Evolutionary conservation across 2,329 filamentous ascomycete species (phyloP).

Genomic region (Byssochlamys sp.): DNA sequence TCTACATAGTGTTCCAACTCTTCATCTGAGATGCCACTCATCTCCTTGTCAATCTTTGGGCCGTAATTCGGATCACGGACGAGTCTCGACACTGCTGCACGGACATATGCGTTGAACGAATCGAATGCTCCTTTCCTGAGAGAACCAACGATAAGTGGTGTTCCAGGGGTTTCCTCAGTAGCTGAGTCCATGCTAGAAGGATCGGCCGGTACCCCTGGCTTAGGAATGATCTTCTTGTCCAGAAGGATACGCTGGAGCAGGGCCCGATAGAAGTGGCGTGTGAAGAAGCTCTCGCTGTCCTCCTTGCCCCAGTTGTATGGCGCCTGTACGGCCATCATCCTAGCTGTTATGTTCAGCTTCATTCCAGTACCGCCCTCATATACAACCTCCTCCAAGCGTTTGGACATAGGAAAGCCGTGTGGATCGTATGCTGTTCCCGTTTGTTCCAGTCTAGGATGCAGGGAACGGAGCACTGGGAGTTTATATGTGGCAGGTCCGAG

Average conservation of each 20-base stretch:
- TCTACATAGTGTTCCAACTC: slow-evolving; percentile 64
- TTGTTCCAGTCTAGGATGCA: slow-evolving; percentile 56
- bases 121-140: slow-evolving; percentile 70
- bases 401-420: slow-evolving; percentile 88
- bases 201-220: slow-evolving; percentile 31
- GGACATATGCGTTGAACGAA: slow-evolving; percentile 66
- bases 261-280: slow-evolving; percentile 82
- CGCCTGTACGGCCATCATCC: slow-evolving; percentile 97
- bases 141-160: slow-evolving; percentile 77
- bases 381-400: slow-evolving; percentile 49
- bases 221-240: slow-evolving; percentile 66
- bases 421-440: slow-evolving; percentile 70
- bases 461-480: slow-evolving; percentile 64
- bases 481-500: slow-evolving; percentile 82
- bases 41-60: slow-evolving; percentile 53
- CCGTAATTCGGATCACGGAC: slow-evolving; percentile 51
- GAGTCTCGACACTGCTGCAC: slow-evolving; percentile 70
- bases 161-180: slow-evolving; percentile 23
- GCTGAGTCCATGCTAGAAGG: slow-evolving; percentile 12
- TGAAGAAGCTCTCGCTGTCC: slow-evolving; percentile 83
- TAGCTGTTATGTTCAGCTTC: slow-evolving; percentile 84
- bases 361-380: slow-evolving; percentile 54
- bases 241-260: slow-evolving; percentile 86
- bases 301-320: slow-evolving; percentile 77
- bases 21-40: slow-evolving; percentile 61